A percentile compares a stretch with the other conserved stretches of the same genome.
Evolutionary conservation across 2,329 filamentous ascomycete genomes (phyloP).

Genomic region (Penicillium palitans): DNA sequence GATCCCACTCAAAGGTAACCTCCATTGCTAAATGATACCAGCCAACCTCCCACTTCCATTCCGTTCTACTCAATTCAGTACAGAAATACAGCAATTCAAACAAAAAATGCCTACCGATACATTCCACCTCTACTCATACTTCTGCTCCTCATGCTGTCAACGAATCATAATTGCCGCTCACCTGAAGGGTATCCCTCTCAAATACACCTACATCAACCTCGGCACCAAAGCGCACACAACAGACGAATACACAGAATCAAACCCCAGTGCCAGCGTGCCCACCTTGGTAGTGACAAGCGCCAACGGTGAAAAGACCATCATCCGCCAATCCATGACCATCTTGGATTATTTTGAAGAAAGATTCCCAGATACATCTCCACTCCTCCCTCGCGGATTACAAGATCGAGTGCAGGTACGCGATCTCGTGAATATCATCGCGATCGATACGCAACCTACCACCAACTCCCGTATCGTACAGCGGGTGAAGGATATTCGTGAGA

Average conservation of each 20-base stretch:
- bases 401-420: neutral
- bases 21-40: neutral
- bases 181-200: neutral
- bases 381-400: neutral
- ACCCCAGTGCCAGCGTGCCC: neutral
- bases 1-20: neutral
- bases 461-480: neutral
- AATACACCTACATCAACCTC: neutral
- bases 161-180: neutral
- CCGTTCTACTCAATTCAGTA: neutral
- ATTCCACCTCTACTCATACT: neutral
- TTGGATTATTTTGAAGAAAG: neutral
- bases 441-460: neutral
- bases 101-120: neutral
- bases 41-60: neutral
- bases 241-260: neutral
- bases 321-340: neutral
- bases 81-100: neutral
- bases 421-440: neutral
- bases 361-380: neutral
- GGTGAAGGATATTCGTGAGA: neutral
- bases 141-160: neutral
- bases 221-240: neutral
- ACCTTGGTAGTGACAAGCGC: neutral
- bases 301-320: neutral